Base-by-base conservation (phyloP, 345 rosid genomes). In the Citrus mangshanensis region DNA sequence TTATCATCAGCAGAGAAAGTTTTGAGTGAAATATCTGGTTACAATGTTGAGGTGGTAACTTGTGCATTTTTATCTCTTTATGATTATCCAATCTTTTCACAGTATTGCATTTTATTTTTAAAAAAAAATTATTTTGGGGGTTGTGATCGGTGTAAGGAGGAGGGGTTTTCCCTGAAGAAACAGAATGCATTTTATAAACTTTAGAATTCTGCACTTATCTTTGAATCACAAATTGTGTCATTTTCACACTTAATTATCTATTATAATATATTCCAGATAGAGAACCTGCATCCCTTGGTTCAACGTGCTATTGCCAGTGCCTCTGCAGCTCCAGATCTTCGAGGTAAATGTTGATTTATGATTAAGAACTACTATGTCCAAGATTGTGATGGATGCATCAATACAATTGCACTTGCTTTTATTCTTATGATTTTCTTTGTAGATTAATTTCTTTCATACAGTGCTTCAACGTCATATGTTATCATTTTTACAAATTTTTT, bases 281-380 rank as follows among this genome's bases (percentile, higher is more conserved):
- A 92, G 82, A 88, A 85, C 86, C 82, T 95, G 81, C 93, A 95
- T 86, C 87, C 93, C 70, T 83, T 95, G 85, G 98, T 93, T 76
- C 87, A 86, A 72, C 93, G 90, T 77, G 96, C 99, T 69, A 81
- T 92, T 75, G 85, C 86, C 82, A 89, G 93, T 77, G 88, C 96
- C 59, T 88, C 93, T 75, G 70, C 84, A 70, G 81, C 84, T 72
- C 93, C 93, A 25, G 93, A 95, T 85, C 92, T 93, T 82, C 91
- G 62, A 85, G 90, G 98, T 93, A 90, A 87, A 85, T 51, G 54
- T 66, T 80, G 46, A 70, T 62, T 37, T 25, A 56, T 79, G 65
- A 72, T 38, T 42, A 75, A 70, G 66, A 16, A 32, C 74, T 61
- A 81, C 77, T 37, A 42, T 78, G 35, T 32, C 60, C 63, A 51